phyloP scores from a whole-genome alignment of 768 basidiomycete species.

The Boletus rubropictus region DNA sequence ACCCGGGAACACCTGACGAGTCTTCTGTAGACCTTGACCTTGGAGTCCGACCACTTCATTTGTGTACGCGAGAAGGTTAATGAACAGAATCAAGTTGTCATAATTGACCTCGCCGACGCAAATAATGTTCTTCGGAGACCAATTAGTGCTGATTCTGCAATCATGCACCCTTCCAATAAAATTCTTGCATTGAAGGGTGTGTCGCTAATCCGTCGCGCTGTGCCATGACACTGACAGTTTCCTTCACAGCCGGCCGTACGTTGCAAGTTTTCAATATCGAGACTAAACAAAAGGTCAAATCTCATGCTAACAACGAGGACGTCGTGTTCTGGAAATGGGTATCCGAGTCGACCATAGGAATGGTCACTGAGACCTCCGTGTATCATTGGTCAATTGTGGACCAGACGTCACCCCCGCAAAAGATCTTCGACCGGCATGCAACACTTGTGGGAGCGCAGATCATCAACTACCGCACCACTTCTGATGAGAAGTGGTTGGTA shows the following conservation, averaged over 20 bases:
- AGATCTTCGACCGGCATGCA: conserved; percentile 94
- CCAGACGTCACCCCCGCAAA: conserved; percentile 72
- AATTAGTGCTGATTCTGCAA: conserved; percentile 97
- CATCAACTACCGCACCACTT: conserved; percentile 92
- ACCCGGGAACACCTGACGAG: neutral
- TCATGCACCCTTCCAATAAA: conserved; percentile 97
- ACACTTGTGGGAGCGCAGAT: conserved; percentile 94
- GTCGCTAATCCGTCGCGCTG: neutral
- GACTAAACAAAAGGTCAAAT: conserved; percentile 95
- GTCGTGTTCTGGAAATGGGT: conserved; percentile 99
- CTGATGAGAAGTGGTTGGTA: conserved; percentile 97
- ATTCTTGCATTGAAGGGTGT: conserved; percentile 90
- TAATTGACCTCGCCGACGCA: conserved; percentile 94
- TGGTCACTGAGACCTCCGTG: conserved; percentile 92
- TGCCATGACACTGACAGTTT: conserved; percentile 2
- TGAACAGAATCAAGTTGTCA: conserved; percentile 96
- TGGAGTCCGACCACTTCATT: conserved; percentile 98
- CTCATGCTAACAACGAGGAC: conserved; percentile 90
- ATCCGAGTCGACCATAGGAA: conserved; percentile 81
- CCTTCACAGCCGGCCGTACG: conserved; percentile 72
- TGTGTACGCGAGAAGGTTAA: conserved; percentile 95
- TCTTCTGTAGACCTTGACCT: conserved; percentile 69
- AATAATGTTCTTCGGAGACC: conserved; percentile 95
- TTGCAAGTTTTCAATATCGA: conserved; percentile 98
- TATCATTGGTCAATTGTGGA: conserved; percentile 85